Percentiles rank a stretch among this genome's conserved stretches.
These are phyloP conservation scores for Vanrija sp. DNA, from an alignment of 1,284 basidiomycete species.

Conservation along the genomic window DNA sequence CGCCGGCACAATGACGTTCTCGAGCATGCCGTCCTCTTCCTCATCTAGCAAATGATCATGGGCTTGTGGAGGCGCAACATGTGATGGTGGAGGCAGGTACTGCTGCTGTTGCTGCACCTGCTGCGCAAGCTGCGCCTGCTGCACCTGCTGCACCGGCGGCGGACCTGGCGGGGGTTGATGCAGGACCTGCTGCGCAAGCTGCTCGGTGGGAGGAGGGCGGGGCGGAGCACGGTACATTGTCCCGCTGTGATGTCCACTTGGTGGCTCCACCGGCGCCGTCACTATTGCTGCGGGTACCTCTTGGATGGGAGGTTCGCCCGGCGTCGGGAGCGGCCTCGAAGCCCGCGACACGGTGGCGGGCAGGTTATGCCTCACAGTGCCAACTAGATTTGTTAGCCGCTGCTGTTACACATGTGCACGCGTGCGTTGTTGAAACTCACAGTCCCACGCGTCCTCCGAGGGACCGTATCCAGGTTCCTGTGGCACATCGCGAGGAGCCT, in stretches of 20 bases:
- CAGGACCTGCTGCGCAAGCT: not conserved
- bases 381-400: slow-evolving; percentile 27
- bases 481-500: slow-evolving; percentile 42
- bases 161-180: not conserved
- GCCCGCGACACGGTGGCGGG: slow-evolving; percentile 31
- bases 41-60: slow-evolving; percentile 50
- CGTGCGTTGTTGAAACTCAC: slow-evolving; percentile 50
- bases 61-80: slow-evolving; percentile 34
- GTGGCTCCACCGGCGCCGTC: not conserved
- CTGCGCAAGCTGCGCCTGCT: slow-evolving; percentile 29
- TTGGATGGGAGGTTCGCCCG: slow-evolving; percentile 3
- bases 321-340: slow-evolving; percentile 10
- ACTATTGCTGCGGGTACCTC: slow-evolving; percentile 4
- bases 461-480: slow-evolving; percentile 41
- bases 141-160: slow-evolving; percentile 22
- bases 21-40: slow-evolving; percentile 81
- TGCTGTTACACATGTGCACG: not conserved
- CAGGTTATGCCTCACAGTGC: slow-evolving; percentile 41
- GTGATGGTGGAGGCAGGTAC: slow-evolving; percentile 58
- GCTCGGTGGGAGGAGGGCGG: slow-evolving; percentile 1
- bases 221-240: not conserved
- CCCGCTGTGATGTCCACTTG: not conserved
- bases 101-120: slow-evolving; percentile 53
- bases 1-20: slow-evolving; percentile 89
- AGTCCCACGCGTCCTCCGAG: slow-evolving; percentile 91